Conservation (phyloP, 2,329 filamentous ascomycete species). For the Botrytis byssoidea region DNA sequence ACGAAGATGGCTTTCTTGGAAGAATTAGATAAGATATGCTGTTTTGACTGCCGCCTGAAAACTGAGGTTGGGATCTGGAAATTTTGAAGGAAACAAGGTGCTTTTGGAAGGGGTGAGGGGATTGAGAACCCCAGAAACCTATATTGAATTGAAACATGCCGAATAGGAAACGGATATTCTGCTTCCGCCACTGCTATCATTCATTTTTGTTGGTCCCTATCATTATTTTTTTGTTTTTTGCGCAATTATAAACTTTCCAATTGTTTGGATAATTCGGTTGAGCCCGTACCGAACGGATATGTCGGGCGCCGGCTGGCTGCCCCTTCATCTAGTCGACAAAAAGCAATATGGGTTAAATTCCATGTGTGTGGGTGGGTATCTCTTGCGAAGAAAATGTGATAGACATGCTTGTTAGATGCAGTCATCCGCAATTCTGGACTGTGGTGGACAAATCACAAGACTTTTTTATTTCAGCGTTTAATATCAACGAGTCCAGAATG, state of each 20-base stretch:
- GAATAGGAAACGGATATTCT: neutral
- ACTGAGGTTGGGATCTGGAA: neutral
- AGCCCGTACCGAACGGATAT: constrained; percentile 19
- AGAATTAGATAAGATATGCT: constrained; percentile 1
- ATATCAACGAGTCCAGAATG: constrained; percentile 5
- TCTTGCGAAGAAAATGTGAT: constrained; percentile 22
- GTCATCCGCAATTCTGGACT: constrained; percentile 20
- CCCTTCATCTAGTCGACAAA: constrained; percentile 8
- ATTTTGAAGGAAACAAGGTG: neutral
- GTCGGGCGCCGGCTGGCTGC: constrained; percentile 5
- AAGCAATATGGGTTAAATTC: constrained; percentile 5
- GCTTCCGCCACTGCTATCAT: neutral
- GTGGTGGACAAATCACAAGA: constrained; percentile 19
- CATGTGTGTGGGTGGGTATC: constrained; percentile 13
- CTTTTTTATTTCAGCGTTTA: constrained; percentile 15
- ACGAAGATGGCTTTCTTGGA: constrained; percentile 13
- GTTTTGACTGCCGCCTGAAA: constrained; percentile 10
- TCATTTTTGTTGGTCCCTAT: neutral
- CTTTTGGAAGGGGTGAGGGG: neutral
- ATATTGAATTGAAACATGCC: neutral
- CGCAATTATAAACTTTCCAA: neutral
- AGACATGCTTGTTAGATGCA: constrained; percentile 21
- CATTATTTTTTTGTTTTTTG: neutral
- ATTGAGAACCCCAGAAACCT: neutral
- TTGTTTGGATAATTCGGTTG: constrained; percentile 11